Conservation (phyloP, 371 early-diverging fungal genomes). For the Encephalitozoon hellem region DNA sequence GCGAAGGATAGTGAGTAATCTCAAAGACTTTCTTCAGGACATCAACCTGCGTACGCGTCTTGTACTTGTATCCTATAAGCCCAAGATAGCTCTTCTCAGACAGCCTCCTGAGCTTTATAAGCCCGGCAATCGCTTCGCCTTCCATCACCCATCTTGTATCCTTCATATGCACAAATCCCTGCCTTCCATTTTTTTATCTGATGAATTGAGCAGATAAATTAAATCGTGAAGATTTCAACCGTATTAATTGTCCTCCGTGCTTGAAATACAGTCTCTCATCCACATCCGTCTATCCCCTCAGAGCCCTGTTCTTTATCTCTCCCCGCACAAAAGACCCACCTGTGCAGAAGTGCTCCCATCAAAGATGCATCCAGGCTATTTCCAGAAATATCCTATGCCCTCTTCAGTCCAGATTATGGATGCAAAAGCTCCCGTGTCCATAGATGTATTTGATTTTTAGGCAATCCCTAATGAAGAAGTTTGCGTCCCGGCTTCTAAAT, state of each 20-base stretch:
- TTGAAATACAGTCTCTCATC: neutral
- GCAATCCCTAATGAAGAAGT: slow-evolving; percentile 1
- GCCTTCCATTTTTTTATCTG: neutral
- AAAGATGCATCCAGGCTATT: neutral
- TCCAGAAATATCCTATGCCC: neutral
- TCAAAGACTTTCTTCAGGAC: slow-evolving; percentile 46
- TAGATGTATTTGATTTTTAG: neutral
- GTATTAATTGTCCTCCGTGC: neutral
- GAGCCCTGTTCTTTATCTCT: neutral
- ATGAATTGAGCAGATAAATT: neutral
- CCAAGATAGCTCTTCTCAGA: neutral
- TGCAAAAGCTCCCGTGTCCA: neutral
- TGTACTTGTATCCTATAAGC: neutral
- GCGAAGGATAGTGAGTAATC: slow-evolving; percentile 50
- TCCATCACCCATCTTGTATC: neutral
- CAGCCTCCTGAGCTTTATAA: neutral
- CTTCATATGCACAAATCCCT: neutral
- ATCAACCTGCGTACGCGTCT: slow-evolving; percentile 32
- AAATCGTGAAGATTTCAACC: neutral
- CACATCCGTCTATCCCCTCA: too few species aligned
- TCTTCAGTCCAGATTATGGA: neutral
- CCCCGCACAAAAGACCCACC: neutral
- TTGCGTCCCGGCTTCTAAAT: neutral
- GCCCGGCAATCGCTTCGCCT: neutral
- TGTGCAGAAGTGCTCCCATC: too few species aligned